A percentile compares a stretch with the other conserved stretches of the same genome.
These are phyloP conservation scores for Eutypa lata DNA, from an alignment of 2,329 filamentous ascomycete species.

Conservation along the genomic window DNA sequence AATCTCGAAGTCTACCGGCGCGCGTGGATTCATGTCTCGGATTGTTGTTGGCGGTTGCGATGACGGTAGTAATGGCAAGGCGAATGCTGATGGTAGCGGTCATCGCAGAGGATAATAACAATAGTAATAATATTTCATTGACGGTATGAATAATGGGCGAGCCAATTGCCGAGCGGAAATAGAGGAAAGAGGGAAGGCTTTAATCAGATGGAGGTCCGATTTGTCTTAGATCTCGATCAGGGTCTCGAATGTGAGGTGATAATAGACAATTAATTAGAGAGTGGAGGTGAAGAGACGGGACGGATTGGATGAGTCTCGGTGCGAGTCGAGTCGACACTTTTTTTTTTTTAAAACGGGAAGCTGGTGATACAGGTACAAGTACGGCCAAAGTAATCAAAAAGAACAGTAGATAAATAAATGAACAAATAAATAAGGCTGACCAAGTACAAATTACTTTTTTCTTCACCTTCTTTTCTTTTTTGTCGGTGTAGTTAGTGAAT, in stretches of 20 bases:
- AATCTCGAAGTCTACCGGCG: constrained; percentile 29
- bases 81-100: constrained; percentile 10
- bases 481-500: background rate
- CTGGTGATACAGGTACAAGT: constrained; percentile 19
- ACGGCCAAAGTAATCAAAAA: background rate
- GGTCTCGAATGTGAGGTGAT: background rate
- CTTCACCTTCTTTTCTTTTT: background rate
- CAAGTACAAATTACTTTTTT: background rate
- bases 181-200: too few relatives aligned
- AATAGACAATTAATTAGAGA: background rate
- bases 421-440: background rate
- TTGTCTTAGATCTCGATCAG: too few relatives aligned
- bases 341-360: background rate
- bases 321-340: background rate
- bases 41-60: constrained; percentile 18
- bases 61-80: constrained; percentile 18
- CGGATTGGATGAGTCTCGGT: background rate
- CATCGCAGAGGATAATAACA: background rate
- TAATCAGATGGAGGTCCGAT: too few relatives aligned
- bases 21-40: constrained; percentile 33
- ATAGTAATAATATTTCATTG: too few relatives aligned
- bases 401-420: background rate
- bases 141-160: too few relatives aligned
- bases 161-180: too few relatives aligned
- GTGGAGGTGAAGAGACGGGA: background rate